Conservation (phyloP, 306 rosid genomes). For the Lathyrus tuberosus region DNA sequence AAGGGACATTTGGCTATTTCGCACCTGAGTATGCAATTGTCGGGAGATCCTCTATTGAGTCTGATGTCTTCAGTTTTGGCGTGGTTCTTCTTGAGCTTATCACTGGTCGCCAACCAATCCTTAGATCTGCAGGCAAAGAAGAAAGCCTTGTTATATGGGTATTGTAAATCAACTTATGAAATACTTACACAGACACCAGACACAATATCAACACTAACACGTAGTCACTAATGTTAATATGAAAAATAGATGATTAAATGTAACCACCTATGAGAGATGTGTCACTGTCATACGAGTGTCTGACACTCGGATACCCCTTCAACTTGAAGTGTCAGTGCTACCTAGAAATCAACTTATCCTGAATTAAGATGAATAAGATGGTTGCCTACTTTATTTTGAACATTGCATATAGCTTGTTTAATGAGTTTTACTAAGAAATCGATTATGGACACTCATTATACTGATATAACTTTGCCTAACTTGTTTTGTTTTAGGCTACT, state of each 20-base stretch:
- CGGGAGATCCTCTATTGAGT: conserved; percentile 88
- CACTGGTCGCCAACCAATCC: conserved; percentile 85
- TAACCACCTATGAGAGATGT: too few relatives aligned
- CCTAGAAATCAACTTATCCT: neutral
- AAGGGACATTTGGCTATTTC: conserved; percentile 99
- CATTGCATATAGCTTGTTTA: conserved; percentile 19
- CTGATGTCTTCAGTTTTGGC: conserved; percentile 95
- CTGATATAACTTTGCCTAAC: conserved; percentile 24
- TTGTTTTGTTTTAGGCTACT: conserved; percentile 65
- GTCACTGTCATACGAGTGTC: neutral
- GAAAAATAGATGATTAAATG: neutral
- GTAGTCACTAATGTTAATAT: neutral
- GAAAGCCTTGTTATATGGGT: conserved; percentile 99
- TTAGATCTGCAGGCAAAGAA: conserved; percentile 70
- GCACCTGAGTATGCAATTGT: conserved; percentile 95
- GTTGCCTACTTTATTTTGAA: conserved; percentile 9
- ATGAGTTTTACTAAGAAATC: conserved; percentile 5
- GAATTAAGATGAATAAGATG: neutral
- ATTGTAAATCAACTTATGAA: conserved; percentile 23
- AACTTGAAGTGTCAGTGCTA: neutral
- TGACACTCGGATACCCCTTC: neutral
- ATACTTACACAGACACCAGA: neutral
- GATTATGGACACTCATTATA: neutral
- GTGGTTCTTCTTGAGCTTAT: conserved; percentile 98
- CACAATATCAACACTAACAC: neutral